Evolutionary conservation across 1,139 yeast genomes (phyloP), one percentile per base, ranked within the genome.

Genomic region (Barnettozyma hawaiiensis): DNA sequence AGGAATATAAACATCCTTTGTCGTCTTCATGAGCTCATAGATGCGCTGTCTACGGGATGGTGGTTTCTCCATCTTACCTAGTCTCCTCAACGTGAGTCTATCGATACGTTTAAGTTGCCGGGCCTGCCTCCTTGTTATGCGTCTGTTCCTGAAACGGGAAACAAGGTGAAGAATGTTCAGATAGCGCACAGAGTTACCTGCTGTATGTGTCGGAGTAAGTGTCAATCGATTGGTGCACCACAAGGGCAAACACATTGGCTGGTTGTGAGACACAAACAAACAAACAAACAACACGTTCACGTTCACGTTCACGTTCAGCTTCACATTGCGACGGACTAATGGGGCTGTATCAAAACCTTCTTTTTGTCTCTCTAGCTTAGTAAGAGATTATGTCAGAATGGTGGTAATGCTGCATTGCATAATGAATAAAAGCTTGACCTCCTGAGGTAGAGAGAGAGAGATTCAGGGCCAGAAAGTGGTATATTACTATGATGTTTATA

Each of bases 1-100:
- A 3, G 84, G 84, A 18, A 79, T 68, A 53, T 79, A 79, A 3
- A 70, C 70, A 47, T 78, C 82, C 51, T 77, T 68, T 8, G 85
- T 78, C 10, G 74, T 71, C 48, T 67, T 71, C 45, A 81, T 76
- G 28, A 78, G 54, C 18, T 79, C 81, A 31, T 49, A 50, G 20
- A 66, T 44, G 27, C 61, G 50, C 44, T 64, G 67, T 15, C 45
- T 37, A 18, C 41, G 37, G 2, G 44, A 18, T 5, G 37, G 33
- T 16, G 31, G 37, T 34, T 24, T 22, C 20, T 34, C 37, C 37
- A 34, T 34, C 37, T 29, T 37, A 16, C 29, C 5, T 16, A 37
- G 20, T 10, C 35, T 15, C 39, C 20, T 27, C 19, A 37, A n/a
- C 5, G 33, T 27, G 39, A 37, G 33, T 19, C n/a, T 29, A n/a